Evolutionary conservation across 371 early-diverging fungal genomes (phyloP), one percentile per base, ranked within the genome.

Genomic region (Mucor irregularis): DNA sequence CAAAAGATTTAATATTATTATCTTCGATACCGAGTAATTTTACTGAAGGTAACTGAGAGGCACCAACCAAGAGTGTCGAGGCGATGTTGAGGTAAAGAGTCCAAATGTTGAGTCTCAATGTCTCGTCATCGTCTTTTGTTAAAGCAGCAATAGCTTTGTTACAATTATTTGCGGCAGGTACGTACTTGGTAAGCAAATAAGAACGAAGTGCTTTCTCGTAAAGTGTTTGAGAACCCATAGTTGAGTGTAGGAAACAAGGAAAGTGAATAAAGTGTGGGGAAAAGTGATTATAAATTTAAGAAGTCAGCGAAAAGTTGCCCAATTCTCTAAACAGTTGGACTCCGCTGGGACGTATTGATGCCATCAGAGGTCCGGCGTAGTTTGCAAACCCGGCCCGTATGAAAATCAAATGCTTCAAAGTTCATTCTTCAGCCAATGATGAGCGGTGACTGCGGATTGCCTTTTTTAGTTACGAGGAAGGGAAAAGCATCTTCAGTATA

Each of bases 31-130:
- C 66, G 5, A 63, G 21, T 4, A 60, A 35, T 34, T 62, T 58
- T 13, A 56, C 30, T 19, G 49, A 56, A 44, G 34, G 33, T 25
- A 42, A 24, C 14, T 28, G 38, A 3, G 55, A 45, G 7, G 47
- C 26, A 19, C 21, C 24, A 19, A 25, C 52, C 11, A 43, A 51
- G 40, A 72, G 37, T 13, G 62, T 62, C 4, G 74, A 62, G 2
- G 62, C 62, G 34, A 78, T 61, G 16, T 72, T 78, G 13, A 74
- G 49, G 28, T 74, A 78, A 1, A 78, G 56, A 11, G 57, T 61
- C 66, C 68, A 71, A 3, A 68, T 40, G 37, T 53, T 57, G 16
- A 63, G 17, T 31, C 19, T 53, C 11, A 49, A 29, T 5, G 33
- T 24, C n/a, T 51, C 53, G 11, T 34, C 45, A 10, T 54, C 46